Percentiles rank a stretch among this genome's conserved stretches.
These are phyloP conservation scores for Coemansia sp. DNA, from an alignment of 192 early-diverging fungal species.

Conservation along the genomic window DNA sequence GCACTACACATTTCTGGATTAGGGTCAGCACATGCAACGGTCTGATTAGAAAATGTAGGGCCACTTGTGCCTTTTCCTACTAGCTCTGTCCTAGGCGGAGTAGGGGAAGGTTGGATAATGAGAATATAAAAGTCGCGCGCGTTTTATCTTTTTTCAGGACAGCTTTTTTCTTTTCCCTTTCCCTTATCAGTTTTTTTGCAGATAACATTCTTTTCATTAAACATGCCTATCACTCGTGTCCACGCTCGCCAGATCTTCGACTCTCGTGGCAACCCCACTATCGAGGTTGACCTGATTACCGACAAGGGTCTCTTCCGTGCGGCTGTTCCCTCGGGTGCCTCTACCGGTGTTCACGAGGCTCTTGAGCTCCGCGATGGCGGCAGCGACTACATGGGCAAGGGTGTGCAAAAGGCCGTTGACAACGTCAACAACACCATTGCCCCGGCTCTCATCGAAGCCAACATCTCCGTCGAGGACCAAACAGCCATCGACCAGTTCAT, in stretches of 20 bases:
- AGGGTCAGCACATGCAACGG: background rate
- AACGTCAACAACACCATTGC: conserved; percentile 93
- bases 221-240: conserved; percentile 74
- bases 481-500: conserved; percentile 89
- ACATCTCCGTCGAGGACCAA: conserved; percentile 87
- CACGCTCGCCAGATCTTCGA: conserved; percentile 98
- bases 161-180: conserved; percentile 2
- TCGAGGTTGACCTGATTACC: conserved; percentile 97
- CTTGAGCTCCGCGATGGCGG: conserved; percentile 95
- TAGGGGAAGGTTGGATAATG: background rate
- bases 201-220: conserved; percentile 4
- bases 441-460: conserved; percentile 78
- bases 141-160: conserved; percentile 7
- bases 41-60: conserved; percentile 8
- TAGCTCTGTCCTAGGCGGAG: background rate
- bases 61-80: background rate
- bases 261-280: conserved; percentile 98
- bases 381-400: conserved; percentile 92
- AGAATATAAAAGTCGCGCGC: conserved; percentile 10
- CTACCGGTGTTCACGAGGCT: conserved; percentile 98
- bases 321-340: conserved; percentile 97
- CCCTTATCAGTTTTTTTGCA: conserved; percentile 10
- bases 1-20: conserved; percentile 10
- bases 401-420: conserved; percentile 86
- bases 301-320: conserved; percentile 94